Percentiles rank a stretch among this genome's conserved stretches.
These are phyloP conservation scores for Citrus unshiu DNA, from an alignment of 345 rosid genomes.

Conservation along the genomic window DNA sequence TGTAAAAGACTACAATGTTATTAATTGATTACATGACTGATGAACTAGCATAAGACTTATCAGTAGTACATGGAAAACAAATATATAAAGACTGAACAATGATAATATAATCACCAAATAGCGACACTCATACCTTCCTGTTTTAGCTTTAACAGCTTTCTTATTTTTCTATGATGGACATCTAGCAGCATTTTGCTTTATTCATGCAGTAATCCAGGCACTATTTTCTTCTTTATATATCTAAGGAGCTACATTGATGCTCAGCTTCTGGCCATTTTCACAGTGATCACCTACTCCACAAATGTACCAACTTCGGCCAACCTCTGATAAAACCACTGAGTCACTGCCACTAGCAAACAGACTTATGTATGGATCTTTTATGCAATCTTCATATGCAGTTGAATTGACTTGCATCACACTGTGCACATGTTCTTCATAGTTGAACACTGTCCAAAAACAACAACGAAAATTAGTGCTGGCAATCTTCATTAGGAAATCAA, in stretches of 20 bases:
- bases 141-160: background rate
- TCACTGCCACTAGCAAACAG: conserved; percentile 32
- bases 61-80: background rate
- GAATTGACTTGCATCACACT: conserved; percentile 45
- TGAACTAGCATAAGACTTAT: background rate
- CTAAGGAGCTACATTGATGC: conserved; percentile 13
- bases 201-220: background rate
- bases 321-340: conserved; percentile 15
- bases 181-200: background rate
- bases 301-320: conserved; percentile 4
- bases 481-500: background rate
- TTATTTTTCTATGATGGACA: background rate
- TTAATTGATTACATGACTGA: too few relatives aligned
- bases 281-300: conserved; percentile 14
- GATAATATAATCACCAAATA: background rate
- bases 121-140: background rate
- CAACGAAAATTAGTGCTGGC: background rate
- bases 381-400: conserved; percentile 35
- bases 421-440: conserved; percentile 22
- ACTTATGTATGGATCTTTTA: conserved; percentile 19
- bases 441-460: conserved; percentile 32
- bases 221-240: background rate
- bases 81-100: background rate
- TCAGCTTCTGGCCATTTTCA: conserved; percentile 14
- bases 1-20: background rate